These are phyloP conservation scores for Entomortierella beljakovae DNA, from an alignment of 192 early-diverging fungal species.

Conservation along the genomic window DNA sequence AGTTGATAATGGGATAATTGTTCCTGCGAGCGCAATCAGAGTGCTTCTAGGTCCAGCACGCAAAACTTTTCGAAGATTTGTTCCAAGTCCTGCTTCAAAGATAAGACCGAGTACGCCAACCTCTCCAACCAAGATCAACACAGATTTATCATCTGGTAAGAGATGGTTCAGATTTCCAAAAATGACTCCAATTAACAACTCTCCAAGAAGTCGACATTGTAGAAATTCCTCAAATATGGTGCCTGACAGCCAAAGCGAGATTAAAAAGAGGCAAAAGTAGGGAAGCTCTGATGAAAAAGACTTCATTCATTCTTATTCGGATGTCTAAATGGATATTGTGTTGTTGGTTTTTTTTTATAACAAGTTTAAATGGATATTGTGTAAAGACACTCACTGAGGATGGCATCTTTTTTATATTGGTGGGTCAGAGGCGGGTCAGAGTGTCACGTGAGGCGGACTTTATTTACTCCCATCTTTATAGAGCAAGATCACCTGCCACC, in stretches of 20 bases:
- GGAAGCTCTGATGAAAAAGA: slow-evolving; percentile 13
- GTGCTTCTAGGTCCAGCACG: slow-evolving; percentile 4
- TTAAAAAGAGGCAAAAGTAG: slow-evolving; percentile 29
- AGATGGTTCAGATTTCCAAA: slow-evolving; percentile 28
- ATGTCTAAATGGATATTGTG: not conserved
- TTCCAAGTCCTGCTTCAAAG: slow-evolving; percentile 33
- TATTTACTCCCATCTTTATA: no score
- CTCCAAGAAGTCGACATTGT: slow-evolving; percentile 38
- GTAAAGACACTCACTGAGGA: not conserved
- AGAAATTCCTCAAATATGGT: slow-evolving; percentile 29
- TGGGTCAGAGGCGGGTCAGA: no score
- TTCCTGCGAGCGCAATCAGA: slow-evolving; percentile 28
- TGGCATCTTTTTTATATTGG: not conserved
- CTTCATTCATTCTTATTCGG: slow-evolving; percentile 1
- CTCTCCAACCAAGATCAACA: slow-evolving; percentile 27
- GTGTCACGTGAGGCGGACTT: no score
- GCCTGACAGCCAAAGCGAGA: slow-evolving; percentile 34
- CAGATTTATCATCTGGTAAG: slow-evolving; percentile 27
- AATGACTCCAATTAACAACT: slow-evolving; percentile 31
- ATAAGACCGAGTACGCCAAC: slow-evolving; percentile 35
- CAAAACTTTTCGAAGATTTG: slow-evolving; percentile 10
- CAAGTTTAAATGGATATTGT: not conserved
- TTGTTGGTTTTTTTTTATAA: no score
- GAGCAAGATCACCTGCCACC: no score
- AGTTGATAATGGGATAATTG: slow-evolving; percentile 34